Evolutionary conservation across 495 filamentous ascomycete genomes (phyloP), one percentile per base, ranked within the genome.

Genomic region (Penicillium bialowiezense): DNA sequence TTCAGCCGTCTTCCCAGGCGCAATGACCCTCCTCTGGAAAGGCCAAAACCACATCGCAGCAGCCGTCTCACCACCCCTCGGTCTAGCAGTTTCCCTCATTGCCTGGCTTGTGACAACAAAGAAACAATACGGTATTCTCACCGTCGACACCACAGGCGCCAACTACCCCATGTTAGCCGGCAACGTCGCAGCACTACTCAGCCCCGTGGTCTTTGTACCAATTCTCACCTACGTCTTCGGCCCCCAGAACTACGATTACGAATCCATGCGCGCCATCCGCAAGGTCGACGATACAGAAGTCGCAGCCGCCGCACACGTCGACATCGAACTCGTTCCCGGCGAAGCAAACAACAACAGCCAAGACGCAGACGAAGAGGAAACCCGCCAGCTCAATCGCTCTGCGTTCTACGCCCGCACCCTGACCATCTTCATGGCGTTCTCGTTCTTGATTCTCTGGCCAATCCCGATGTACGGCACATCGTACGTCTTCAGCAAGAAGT

Each of bases 91-190:
- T 52, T 84, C 87, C 6, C 72, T 97, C 36, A 85, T 87, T 48
- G 89, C 90, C 23, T 97, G 92, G 92, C 77, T 97, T 2, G 91
- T 96, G 5, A 96, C 90, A 1, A 83, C 92, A 24, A 87, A 87
- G 63, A 89, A 79, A 62, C 63, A 90, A 62, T 89, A 78, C 54
- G 89, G 90, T 19, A 64, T 72, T 14, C 74, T 97, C 18, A 83
- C 77, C 35, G 90, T 97, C 36, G 69, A 62, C 3, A 89, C 83
- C 44, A 92, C 89, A 3, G 90, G 90, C 31, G 79, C 81, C 15
- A 93, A 95, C 65, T 86, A 89, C 60, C 90, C 90, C 37, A 95
- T 93, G 90, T 72, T 96, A 38, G 90, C 89, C 5, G 92, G 92
- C 17, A 95, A 95, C 63, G 76, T 85, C 23, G 83, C 85, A 8